phyloP scores from a whole-genome alignment of 306 rosid species.

The Comarum palustre region DNA sequence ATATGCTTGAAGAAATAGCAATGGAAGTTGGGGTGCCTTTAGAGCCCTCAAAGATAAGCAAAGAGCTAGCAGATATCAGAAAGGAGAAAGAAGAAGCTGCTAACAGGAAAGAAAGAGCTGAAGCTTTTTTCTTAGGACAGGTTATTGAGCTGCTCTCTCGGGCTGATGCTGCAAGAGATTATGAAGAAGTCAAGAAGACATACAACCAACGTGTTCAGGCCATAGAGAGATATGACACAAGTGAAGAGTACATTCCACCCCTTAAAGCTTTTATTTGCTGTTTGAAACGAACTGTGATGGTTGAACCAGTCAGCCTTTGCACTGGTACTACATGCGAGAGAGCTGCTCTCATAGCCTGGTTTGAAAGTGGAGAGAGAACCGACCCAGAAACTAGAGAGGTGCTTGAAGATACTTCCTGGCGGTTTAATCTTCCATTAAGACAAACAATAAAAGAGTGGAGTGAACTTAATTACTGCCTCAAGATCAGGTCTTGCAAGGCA shows the following conservation, averaged over 20 bases:
- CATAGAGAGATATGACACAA: conserved; percentile 51
- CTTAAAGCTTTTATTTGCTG: conserved; percentile 58
- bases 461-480: conserved; percentile 68
- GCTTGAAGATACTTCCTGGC: conserved; percentile 53
- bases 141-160: conserved; percentile 72
- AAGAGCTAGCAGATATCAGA: conserved; percentile 68
- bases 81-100: conserved; percentile 81
- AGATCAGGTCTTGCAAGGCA: conserved; percentile 50
- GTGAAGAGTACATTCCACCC: conserved; percentile 53
- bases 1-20: conserved; percentile 64
- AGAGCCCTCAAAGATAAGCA: conserved; percentile 74
- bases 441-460: conserved; percentile 85
- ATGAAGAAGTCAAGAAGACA: conserved; percentile 66
- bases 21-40: conserved; percentile 81
- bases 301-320: conserved; percentile 83
- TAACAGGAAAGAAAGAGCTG: conserved; percentile 60
- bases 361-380: conserved; percentile 40
- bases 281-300: conserved; percentile 58
- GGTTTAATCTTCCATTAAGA: conserved; percentile 64
- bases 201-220: conserved; percentile 56
- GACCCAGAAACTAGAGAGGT: conserved; percentile 62
- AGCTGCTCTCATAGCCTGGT: conserved; percentile 61
- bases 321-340: conserved; percentile 87
- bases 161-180: conserved; percentile 86
- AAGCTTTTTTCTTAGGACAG: conserved; percentile 64